phyloP scores from a whole-genome alignment of 495 filamentous ascomycete genomes.

The Lasiosphaeria ovina region DNA sequence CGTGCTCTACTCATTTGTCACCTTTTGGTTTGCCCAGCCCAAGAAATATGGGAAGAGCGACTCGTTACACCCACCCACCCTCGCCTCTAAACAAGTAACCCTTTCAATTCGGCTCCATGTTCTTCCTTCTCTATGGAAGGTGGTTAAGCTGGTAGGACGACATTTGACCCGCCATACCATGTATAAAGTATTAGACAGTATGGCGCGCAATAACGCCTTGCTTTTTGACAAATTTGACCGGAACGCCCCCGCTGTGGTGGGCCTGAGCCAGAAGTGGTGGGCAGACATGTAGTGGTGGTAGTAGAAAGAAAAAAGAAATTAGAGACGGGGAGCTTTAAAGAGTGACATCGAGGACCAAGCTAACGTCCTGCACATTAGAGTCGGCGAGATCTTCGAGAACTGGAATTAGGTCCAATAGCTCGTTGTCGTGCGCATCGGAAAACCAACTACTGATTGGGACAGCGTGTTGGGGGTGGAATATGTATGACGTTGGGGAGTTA shows the following conservation, averaged over 20 bases:
- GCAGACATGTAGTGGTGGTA: constrained; percentile 9
- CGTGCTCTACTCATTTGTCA: constrained; percentile 10
- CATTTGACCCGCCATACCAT: constrained; percentile 20
- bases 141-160: neutral
- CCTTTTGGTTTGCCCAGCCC: neutral
- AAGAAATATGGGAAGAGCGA: neutral
- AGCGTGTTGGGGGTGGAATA: constrained; percentile 98
- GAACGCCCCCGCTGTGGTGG: constrained; percentile 49
- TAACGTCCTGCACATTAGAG: constrained; percentile 87
- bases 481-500: constrained; percentile 98
- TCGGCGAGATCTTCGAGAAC: constrained; percentile 96
- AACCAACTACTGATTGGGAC: constrained; percentile 99
- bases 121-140: constrained; percentile 1
- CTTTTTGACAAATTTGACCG: constrained; percentile 1
- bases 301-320: constrained; percentile 35
- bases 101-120: neutral
- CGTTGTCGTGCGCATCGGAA: constrained; percentile 99
- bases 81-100: neutral
- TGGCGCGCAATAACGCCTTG: constrained; percentile 22
- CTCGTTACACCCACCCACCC: neutral
- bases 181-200: constrained; percentile 28
- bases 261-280: constrained; percentile 9
- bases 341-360: constrained; percentile 93
- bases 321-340: constrained; percentile 57
- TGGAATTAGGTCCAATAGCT: constrained; percentile 95